Percentiles rank a stretch among this genome's conserved stretches.
phyloP scores from a whole-genome alignment of 768 basidiomycete species.

The Grammothele lineata region DNA sequence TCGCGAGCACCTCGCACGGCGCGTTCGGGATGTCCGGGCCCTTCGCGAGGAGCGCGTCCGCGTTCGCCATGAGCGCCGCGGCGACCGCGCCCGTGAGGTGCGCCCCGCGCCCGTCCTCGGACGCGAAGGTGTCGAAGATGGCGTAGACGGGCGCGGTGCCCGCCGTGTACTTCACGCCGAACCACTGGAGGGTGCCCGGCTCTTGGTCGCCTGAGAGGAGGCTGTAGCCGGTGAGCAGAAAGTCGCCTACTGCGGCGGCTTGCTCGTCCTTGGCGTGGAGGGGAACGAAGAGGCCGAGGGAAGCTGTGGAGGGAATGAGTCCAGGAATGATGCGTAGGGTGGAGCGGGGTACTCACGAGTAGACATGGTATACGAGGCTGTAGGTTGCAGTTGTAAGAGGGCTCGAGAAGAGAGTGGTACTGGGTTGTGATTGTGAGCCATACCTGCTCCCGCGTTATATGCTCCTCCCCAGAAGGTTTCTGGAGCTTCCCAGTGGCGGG shows the following conservation, averaged over 20 bases:
- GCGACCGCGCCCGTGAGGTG: conserved; percentile 35
- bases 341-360: too few relatives aligned
- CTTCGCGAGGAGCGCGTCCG: conserved; percentile 24
- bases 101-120: conserved; percentile 29
- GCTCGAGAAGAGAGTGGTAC: too few relatives aligned
- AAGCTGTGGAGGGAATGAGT: conserved; percentile 1
- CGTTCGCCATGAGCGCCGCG: conserved; percentile 31
- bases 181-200: conserved; percentile 37
- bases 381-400: too few relatives aligned
- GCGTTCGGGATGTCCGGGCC: conserved; percentile 24
- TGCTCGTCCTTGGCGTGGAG: conserved; percentile 25
- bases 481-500: too few relatives aligned
- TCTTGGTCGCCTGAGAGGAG: conserved; percentile 27
- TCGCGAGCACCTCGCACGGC: conserved; percentile 28
- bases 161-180: conserved; percentile 28
- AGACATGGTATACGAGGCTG: too few relatives aligned
- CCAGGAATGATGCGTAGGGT: too few relatives aligned
- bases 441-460: too few relatives aligned
- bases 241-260: conserved; percentile 23
- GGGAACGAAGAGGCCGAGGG: conserved; percentile 28
- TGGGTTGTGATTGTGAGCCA: too few relatives aligned
- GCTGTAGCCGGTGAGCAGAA: conserved; percentile 27
- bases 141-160: conserved; percentile 24
- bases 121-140: conserved; percentile 38
- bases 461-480: too few relatives aligned